These are phyloP conservation scores for Boletus fagicola DNA, from an alignment of 768 basidiomycete species.

Conservation along the genomic window DNA sequence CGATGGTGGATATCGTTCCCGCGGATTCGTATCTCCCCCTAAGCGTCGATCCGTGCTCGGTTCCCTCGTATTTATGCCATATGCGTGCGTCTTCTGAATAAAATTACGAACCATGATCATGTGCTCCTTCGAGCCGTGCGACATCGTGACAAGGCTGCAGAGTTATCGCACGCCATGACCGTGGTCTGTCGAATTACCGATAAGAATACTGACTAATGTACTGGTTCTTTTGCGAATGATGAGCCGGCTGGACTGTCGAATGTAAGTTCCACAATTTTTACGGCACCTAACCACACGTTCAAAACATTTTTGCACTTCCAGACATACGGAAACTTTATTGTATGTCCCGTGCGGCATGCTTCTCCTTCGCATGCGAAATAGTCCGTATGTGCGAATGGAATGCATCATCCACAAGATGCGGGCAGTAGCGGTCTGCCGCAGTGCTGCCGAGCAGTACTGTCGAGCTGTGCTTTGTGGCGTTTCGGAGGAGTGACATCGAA, in stretches of 20 bases:
- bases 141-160: not conserved
- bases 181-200: slow-evolving; percentile 6
- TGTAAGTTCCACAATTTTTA: slow-evolving; percentile 14
- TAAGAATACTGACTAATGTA: slow-evolving; percentile 17
- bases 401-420: not conserved
- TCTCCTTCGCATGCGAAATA: not conserved
- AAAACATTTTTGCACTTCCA: not conserved
- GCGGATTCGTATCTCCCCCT: slow-evolving; percentile 8
- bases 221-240: slow-evolving; percentile 14
- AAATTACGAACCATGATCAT: slow-evolving; percentile 4
- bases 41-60: slow-evolving; percentile 6
- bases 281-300: slow-evolving; percentile 15
- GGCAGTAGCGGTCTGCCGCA: not conserved
- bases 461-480: slow-evolving; percentile 28
- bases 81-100: not conserved
- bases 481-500: slow-evolving; percentile 8
- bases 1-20: slow-evolving; percentile 1
- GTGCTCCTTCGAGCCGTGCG: not conserved
- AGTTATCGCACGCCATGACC: not conserved
- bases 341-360: not conserved
- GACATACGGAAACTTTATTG: not conserved
- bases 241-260: slow-evolving; percentile 1
- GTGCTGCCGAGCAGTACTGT: slow-evolving; percentile 5
- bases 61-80: slow-evolving; percentile 4
- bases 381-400: not conserved